Evolutionary conservation across 2,329 filamentous ascomycete genomes (phyloP), one percentile per base, ranked within the genome.

Genomic region (Lasiodiplodia sp.): DNA sequence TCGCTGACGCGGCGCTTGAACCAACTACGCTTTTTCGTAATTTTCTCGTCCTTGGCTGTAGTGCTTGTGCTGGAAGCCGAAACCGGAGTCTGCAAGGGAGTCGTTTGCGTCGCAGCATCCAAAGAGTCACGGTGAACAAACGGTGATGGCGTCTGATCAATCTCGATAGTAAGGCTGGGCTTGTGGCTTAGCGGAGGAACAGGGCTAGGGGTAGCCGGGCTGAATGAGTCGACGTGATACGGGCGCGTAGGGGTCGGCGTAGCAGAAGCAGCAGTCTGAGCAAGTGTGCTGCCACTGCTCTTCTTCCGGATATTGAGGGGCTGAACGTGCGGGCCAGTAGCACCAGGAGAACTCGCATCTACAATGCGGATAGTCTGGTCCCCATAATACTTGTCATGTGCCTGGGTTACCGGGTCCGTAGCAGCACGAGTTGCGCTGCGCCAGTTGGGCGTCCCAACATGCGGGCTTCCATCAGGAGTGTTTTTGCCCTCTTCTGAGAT

Each of bases 241-340:
- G 65, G 18, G 28, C 52, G 65, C 53, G 65, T 52, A 52, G 53
- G 55, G 8, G 65, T 58, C 37, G 65, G 65, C 2, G 31, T 38
- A 40, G 16, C 44, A 51, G 57, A 63, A 11, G 65, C 47, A 47
- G 40, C 65, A 40, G 34, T 8, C 34, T 62, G 57, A 18, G 57
- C 58, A 28, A 60, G 25, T 55, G 73, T 72, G 58, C 75, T 76
- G 16, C 76, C 74, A 31, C 77, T 78, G 52, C 76, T 78, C 11
- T 79, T 79, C 78, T 89, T 89, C 58, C 85, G 83, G 52, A 89
- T 85, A 60, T 84, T 86, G 56, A 89, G 78, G 2, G 87, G 86
- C 49, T 84, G 85, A 8, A 87, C 79, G 6, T 65, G 66, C 8
- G 60, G 44, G 10, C 56, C 58, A 47, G 31, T 31, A 28, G 80